These are phyloP conservation scores for Grosmannia penicillata DNA, from an alignment of 2,329 filamentous ascomycete genomes.

Conservation along the genomic window DNA sequence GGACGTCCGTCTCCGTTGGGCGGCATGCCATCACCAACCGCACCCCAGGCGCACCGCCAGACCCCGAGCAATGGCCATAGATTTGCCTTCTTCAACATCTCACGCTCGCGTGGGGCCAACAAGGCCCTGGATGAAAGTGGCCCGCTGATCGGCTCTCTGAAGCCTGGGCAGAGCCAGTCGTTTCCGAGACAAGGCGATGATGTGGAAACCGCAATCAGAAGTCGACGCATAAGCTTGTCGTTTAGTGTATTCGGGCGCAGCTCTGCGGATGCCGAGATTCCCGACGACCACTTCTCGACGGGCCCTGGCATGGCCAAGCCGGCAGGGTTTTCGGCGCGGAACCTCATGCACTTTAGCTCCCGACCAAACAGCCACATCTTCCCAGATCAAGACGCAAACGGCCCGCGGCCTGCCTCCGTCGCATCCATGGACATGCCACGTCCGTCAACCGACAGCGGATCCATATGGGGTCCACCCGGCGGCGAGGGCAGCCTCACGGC, in stretches of 20 bases:
- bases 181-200: conserved; percentile 51
- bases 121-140: conserved; percentile 45
- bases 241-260: conserved; percentile 44
- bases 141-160: conserved; percentile 53
- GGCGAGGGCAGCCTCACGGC: conserved; percentile 18
- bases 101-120: conserved; percentile 47
- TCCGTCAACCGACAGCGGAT: conserved; percentile 64
- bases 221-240: conserved; percentile 41
- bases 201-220: conserved; percentile 33
- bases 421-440: conserved; percentile 57
- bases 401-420: conserved; percentile 54
- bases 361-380: conserved; percentile 30
- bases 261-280: conserved; percentile 30
- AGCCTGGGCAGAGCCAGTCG: conserved; percentile 61
- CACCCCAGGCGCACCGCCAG: conserved; percentile 10
- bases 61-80: conserved; percentile 21
- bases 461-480: conserved; percentile 52
- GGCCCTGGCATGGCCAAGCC: conserved; percentile 16
- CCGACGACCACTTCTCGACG: conserved; percentile 16
- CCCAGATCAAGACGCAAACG: conserved; percentile 40
- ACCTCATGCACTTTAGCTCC: conserved; percentile 32
- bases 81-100: conserved; percentile 40
- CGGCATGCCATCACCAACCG: conserved; percentile 25
- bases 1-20: conserved; percentile 23
- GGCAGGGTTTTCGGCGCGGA: conserved; percentile 23